Base-by-base conservation (phyloP, 1,284 basidiomycete species). In the Leccinum solheimii region DNA sequence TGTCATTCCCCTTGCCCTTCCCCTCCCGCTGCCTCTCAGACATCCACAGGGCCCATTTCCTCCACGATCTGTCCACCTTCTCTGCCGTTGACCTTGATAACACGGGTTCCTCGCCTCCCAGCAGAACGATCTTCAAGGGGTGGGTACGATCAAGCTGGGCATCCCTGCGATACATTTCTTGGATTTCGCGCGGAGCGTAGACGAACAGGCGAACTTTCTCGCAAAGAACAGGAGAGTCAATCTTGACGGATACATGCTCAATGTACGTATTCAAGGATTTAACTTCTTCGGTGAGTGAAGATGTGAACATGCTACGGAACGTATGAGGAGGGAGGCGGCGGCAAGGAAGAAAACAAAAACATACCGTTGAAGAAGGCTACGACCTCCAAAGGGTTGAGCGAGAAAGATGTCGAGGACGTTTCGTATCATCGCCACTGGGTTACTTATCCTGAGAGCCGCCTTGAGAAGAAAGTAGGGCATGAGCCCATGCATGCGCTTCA, bases 391-490 rank as follows among this genome's bases (percentile, higher is more conserved):
- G 1, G 97, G 97, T 70, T 96, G 90, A 1, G 97, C 97, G n/a
- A 98, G 83, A 80, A 99, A 99, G 43, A 99, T 84, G 71, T 99
- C 97, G 59, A 99, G 81, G 3, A 98, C 83, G 60, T 79, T 85
- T 66, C 97, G 85, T 68, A 99, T 95, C 97, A 99, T 99, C 14
- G 88, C 86, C 67, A 99, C 90, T 1, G 97, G 97, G 75, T 98
- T 99, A 60, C 93, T 97, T 66, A 99, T 92, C 75, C 87, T 91
- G 64, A 99, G 79, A 19, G 95, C 91, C 6, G 93, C 85, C 74
- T 95, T 97, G 63, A 99, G 85, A 80, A 98, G 88, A 72, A 98
- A 95, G 77, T 99, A 99, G 3, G 97, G 97, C 94, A 99, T 98
- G 62, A 98, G 80, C 1, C 94, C 94, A 73, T 99, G 97, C 59